Evolutionary conservation across 768 basidiomycete genomes (phyloP), one percentile per base, ranked within the genome.

Genomic region (Suillus weaverae): DNA sequence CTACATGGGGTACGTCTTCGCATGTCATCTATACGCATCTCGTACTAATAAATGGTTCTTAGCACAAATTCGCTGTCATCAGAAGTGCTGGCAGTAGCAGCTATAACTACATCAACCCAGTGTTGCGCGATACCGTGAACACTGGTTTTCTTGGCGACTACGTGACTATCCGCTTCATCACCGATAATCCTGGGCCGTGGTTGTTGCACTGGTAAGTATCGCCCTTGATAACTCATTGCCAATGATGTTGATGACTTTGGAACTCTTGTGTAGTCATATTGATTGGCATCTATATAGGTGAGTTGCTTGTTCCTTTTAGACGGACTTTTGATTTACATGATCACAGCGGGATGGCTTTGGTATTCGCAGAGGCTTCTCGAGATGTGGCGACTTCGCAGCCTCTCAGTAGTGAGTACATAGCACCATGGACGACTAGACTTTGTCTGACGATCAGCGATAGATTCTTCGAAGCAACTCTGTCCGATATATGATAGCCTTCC

Each of bases 1-100:
- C 41, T 69, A 1, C 70, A 70, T 13, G 70, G 65, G n/a, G 68
- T 70, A 53, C 8, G 64, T 61, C 22, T 46, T 6, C 10, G 3
- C 16, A 30, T 9, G 3, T 30, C 26, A 5, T 32, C 30, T 32
- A 53, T 53, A 7, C 48, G 20, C 51, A 32, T 18, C 16, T 16
- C 14, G 9, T 32, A 53, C 18, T 18, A 20, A 53, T 53, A 5
- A 32, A 32, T 20, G 51, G 4, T 32, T 53, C 30, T 18, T 32
- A 53, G 51, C 51, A 53, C 51, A 53, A 18, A 18, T 53, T 53
- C 51, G 51, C 51, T 18, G 51, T 53, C 16, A 32, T 53, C 51
- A 53, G 30, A 32, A 53, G 51, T 32, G 51, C 51, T 5, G 51
- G 51, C 30, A 53, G 30, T 18, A 53, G 30, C 18, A 32, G 18